Base-by-base conservation (phyloP, 345 rosid species). In the Boechera stricta region DNA sequence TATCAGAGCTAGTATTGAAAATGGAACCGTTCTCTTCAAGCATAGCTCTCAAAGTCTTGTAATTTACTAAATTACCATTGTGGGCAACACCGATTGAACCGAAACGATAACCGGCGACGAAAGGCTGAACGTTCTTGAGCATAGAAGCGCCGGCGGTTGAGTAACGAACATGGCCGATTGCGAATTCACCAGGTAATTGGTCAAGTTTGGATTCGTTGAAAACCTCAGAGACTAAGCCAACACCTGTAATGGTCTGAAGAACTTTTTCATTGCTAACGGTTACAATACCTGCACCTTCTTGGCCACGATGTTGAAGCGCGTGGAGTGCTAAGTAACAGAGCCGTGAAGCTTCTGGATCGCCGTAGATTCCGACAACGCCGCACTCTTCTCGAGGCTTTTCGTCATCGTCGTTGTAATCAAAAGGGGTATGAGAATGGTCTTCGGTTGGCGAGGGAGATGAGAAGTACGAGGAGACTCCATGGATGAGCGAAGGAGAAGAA, bases 221-320 rank as follows among this genome's bases (percentile, higher is more conserved):
- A 13, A 95, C 99, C 5, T 95, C 99, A 38, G 97, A 89, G 41
- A 95, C 99, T 26, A 95, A 87, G 4, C 99, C 99, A 65, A 95
- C 90, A 33, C 99, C 99, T 16, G 98, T 95, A 55, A 95, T 73
- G 2, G 98, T 84, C 73, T 95, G 96, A 47, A 92, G 86, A 35
- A 92, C 91, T 24, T 88, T 84, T 0, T 77, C 72, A 26, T 86
- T 69, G 29, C 85, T 82, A 9, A 92, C 97, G 1, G 99, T 82
- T 21, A 95, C 99, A 63, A 95, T 95, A 71, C 99, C 99, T 59
- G 99, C 99, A 24, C 99, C 99, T 84, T 95, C 99, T 72, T 95
- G 99, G 6, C 99, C 99, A 44, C 99, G 96, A 65, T 95, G 99
- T 63, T 95, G 99, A 66, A 95, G 85, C 10, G 98, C 96, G 70